Evolutionary conservation across 2,329 filamentous ascomycete genomes (phyloP).

Genomic region (Botrytis elliptica): DNA sequence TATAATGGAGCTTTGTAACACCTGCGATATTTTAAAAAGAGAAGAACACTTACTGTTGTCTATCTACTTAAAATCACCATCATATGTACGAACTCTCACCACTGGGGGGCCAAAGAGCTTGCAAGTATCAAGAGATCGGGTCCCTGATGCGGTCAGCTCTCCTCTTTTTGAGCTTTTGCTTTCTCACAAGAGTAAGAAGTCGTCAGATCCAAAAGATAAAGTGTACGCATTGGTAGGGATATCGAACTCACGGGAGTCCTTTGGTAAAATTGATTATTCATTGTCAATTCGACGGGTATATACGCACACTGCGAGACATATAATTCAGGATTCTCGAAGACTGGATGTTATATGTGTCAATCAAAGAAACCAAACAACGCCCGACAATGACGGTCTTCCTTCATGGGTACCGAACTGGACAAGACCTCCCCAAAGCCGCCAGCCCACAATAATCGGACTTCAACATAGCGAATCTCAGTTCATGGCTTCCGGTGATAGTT

Average conservation of each 20-base stretch:
- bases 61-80: constrained; percentile 28
- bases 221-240: constrained; percentile 37
- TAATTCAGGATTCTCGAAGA: constrained; percentile 28
- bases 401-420: constrained; percentile 36
- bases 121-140: constrained; percentile 30
- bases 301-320: constrained; percentile 32
- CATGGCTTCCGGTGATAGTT: constrained; percentile 27
- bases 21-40: constrained; percentile 28
- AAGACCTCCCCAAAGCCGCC: constrained; percentile 22
- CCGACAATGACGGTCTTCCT: constrained; percentile 25
- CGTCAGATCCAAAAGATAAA: constrained; percentile 36
- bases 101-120: constrained; percentile 32
- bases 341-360: constrained; percentile 36
- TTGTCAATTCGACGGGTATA: constrained; percentile 29
- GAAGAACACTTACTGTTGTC: constrained; percentile 24
- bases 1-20: constrained; percentile 41
- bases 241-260: constrained; percentile 25
- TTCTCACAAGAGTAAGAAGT: constrained; percentile 35
- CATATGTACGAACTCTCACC: constrained; percentile 28
- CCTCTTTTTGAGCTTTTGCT: constrained; percentile 34
- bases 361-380: constrained; percentile 31
- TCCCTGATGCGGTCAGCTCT: constrained; percentile 22
- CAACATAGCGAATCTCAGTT: constrained; percentile 31
- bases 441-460: constrained; percentile 27
- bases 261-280: constrained; percentile 33